Conservation (phyloP, 495 filamentous ascomycete species). For the Podospora sp. region DNA sequence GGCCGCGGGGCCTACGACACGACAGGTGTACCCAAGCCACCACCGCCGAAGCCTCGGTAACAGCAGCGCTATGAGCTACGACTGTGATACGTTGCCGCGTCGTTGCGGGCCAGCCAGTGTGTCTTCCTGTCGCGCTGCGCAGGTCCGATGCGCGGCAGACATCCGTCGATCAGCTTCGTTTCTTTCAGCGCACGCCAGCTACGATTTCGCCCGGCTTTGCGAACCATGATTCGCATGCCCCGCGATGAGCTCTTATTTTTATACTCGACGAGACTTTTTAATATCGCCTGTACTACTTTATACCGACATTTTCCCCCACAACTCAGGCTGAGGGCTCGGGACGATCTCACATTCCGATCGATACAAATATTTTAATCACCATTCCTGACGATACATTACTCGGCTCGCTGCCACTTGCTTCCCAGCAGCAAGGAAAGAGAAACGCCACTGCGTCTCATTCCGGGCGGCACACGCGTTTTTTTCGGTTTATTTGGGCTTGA, state of each 20-base stretch:
- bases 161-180: background rate
- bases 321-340: background rate
- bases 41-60: constrained; percentile 57
- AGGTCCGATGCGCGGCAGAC: constrained; percentile 11
- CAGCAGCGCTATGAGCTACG: background rate
- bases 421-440: constrained; percentile 38
- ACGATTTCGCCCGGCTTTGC: constrained; percentile 10
- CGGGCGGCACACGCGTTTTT: constrained; percentile 18
- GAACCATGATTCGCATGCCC: constrained; percentile 6
- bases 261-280: constrained; percentile 30
- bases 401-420: constrained; percentile 47
- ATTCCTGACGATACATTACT: constrained; percentile 41
- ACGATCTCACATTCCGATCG: constrained; percentile 40
- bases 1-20: constrained; percentile 61
- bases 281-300: constrained; percentile 33
- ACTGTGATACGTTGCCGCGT: constrained; percentile 18
- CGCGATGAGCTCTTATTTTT: constrained; percentile 15
- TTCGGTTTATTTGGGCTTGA: constrained; percentile 28
- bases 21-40: constrained; percentile 58
- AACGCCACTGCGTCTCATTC: constrained; percentile 30
- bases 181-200: background rate
- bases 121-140: constrained; percentile 15
- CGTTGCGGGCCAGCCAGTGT: constrained; percentile 23
- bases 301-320: constrained; percentile 7
- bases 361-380: constrained; percentile 46